A percentile compares a stretch with the other conserved stretches of the same genome.
phyloP scores from a whole-genome alignment of 768 basidiomycete genomes.

The Trametes cinnabarina region DNA sequence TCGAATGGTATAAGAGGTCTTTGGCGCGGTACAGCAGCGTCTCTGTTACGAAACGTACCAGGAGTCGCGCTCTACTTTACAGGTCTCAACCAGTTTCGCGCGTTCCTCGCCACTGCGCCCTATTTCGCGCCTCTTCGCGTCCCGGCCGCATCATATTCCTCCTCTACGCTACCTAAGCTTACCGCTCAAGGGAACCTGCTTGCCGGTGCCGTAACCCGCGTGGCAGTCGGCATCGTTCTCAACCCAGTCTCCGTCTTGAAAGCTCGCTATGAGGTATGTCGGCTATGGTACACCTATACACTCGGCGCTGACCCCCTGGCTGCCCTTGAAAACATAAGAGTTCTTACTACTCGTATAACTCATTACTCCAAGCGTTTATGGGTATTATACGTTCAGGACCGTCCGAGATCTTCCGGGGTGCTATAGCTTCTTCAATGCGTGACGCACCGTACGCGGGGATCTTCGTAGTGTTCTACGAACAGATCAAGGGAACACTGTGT shows the following conservation, averaged over 20 bases:
- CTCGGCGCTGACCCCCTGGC: background rate
- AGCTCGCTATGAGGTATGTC: conserved; percentile 81
- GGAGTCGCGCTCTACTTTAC: conserved; percentile 94
- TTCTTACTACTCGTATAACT: conserved; percentile 70
- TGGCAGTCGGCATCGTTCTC: conserved; percentile 76
- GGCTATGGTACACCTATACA: background rate
- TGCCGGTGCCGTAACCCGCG: conserved; percentile 80
- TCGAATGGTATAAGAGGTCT: conserved; percentile 68
- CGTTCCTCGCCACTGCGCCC: conserved; percentile 66
- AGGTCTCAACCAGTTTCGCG: conserved; percentile 76
- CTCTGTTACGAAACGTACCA: conserved; percentile 82
- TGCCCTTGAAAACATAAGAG: too few relatives aligned
- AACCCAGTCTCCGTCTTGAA: conserved; percentile 93
- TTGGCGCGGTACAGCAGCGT: conserved; percentile 87
- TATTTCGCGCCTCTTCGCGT: conserved; percentile 51
- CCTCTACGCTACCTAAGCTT: conserved; percentile 59
- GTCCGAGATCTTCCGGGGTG: conserved; percentile 80
- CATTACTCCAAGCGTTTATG: conserved; percentile 54
- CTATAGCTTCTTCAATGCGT: conserved; percentile 83
- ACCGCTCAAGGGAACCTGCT: conserved; percentile 79
- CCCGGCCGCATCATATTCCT: conserved; percentile 5
- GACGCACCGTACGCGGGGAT: conserved; percentile 94
- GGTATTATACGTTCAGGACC: conserved; percentile 70
- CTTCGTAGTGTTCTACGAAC: conserved; percentile 86
- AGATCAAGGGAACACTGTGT: conserved; percentile 75